These are phyloP conservation scores for Debaryomyces psychrophilus DNA, from an alignment of 1,139 yeast genomes.

Conservation along the genomic window DNA sequence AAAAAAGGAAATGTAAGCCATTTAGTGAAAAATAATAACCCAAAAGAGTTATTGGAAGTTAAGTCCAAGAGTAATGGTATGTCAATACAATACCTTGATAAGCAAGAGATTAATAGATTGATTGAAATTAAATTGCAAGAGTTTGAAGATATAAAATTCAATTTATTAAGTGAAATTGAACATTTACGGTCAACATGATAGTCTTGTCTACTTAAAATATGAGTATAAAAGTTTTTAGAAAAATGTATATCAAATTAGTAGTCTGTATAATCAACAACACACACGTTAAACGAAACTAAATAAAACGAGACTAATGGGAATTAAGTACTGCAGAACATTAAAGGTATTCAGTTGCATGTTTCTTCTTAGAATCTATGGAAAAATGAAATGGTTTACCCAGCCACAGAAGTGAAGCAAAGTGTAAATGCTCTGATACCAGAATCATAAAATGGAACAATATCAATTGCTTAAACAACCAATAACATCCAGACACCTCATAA, in stretches of 20 bases:
- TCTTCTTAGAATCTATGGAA: not conserved
- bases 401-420: not conserved
- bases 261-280: not conserved
- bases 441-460: not conserved
- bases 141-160: constrained; percentile 19
- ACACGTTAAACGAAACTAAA: not conserved
- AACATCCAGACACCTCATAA: too few relatives aligned
- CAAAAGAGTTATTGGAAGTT: constrained; percentile 9
- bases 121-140: constrained; percentile 19
- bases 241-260: not conserved
- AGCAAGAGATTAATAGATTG: constrained; percentile 4
- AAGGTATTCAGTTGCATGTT: too few relatives aligned
- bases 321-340: not conserved
- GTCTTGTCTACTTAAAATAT: too few relatives aligned
- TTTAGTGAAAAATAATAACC: constrained; percentile 10
- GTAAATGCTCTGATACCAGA: not conserved
- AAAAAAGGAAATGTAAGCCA: constrained; percentile 46
- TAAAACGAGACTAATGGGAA: not conserved
- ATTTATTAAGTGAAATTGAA: constrained; percentile 19
- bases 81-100: constrained; percentile 12
- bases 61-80: not conserved
- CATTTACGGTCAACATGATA: too few relatives aligned
- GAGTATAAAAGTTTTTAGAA: too few relatives aligned
- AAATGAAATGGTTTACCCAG: not conserved
- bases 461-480: constrained; percentile 10